Evolutionary conservation across 805 yeast species (phyloP).

Genomic region (Yarrowia divulgata): DNA sequence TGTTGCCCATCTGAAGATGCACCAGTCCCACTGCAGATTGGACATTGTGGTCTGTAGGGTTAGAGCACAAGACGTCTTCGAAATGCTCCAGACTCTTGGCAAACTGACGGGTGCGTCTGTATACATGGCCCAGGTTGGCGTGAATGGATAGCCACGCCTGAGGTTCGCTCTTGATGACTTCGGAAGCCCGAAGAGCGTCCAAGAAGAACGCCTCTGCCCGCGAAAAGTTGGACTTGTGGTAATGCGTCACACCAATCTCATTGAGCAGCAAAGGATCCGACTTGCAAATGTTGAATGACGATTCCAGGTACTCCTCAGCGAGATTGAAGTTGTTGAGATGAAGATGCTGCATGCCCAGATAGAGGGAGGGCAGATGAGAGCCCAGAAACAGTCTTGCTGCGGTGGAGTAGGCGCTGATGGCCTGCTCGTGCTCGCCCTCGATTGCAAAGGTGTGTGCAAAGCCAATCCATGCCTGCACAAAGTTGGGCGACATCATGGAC

Average conservation of each 20-base stretch:
- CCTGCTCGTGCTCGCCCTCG: conserved; percentile 99
- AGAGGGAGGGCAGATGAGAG: conserved; percentile 85
- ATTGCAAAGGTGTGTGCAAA: conserved; percentile 97
- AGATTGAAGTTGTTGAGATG: conserved; percentile 82
- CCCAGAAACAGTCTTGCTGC: conserved; percentile 82
- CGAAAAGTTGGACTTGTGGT: conserved; percentile 70
- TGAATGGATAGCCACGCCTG: conserved; percentile 86
- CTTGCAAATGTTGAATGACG: conserved; percentile 79
- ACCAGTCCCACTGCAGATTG: conserved; percentile 86
- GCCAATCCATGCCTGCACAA: conserved; percentile 97
- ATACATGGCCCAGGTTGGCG: conserved; percentile 88
- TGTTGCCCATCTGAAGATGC: conserved; percentile 70
- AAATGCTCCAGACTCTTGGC: conserved; percentile 78
- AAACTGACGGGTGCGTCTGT: conserved; percentile 66
- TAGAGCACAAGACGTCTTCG: conserved; percentile 71
- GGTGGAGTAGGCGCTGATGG: conserved; percentile 94
- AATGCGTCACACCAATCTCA: conserved; percentile 91
- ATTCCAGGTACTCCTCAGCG: conserved; percentile 83
- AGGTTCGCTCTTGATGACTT: conserved; percentile 74
- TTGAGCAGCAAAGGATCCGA: conserved; percentile 87
- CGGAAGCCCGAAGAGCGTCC: conserved; percentile 75
- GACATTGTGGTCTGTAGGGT: conserved; percentile 75
- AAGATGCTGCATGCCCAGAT: conserved; percentile 94
- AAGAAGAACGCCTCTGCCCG: conserved; percentile 75
- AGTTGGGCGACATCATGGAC: conserved; percentile 83